These are phyloP conservation scores for Rosa lucieae DNA, from an alignment of 306 rosid genomes.

Conservation along the genomic window DNA sequence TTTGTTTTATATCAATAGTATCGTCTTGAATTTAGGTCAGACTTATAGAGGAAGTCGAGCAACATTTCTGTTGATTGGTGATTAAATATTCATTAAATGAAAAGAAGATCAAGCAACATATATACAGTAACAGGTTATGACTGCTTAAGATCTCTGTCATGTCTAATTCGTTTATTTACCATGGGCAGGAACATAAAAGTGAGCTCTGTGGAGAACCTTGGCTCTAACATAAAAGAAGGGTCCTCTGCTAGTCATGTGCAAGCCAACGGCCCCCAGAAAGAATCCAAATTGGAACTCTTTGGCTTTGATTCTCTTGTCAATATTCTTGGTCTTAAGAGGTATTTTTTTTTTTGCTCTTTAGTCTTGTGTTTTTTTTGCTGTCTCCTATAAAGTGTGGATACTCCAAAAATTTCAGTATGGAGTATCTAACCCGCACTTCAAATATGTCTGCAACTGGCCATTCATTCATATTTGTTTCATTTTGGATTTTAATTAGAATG, in stretches of 20 bases:
- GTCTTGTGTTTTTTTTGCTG: not conserved
- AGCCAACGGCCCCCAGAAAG: conserved; percentile 68
- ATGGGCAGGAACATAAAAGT: conserved; percentile 65
- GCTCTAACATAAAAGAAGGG: conserved; percentile 48
- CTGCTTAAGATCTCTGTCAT: conserved; percentile 4
- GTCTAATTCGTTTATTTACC: conserved; percentile 12
- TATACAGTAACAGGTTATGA: not conserved
- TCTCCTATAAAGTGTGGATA: not conserved
- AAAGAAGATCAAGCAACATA: not conserved
- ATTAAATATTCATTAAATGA: not conserved
- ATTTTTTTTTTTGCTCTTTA: conserved; percentile 11
- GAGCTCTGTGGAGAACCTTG: conserved; percentile 34
- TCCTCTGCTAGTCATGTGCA: conserved; percentile 39
- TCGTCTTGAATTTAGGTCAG: not conserved
- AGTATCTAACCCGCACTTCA: not conserved
- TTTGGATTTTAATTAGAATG: not conserved
- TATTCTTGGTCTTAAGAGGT: conserved; percentile 99
- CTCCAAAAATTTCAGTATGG: not conserved
- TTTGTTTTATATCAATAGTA: not conserved
- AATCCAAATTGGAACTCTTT: conserved; percentile 85
- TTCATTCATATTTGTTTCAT: not conserved
- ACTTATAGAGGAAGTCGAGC: not conserved
- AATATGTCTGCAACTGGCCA: not conserved
- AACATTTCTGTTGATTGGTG: not conserved
- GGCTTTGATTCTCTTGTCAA: conserved; percentile 99